A percentile compares a stretch with the other conserved stretches of the same genome.
Evolutionary conservation across 73 alveolate genomes (phyloP).

Genomic region (Paramecium pentaurelia): DNA sequence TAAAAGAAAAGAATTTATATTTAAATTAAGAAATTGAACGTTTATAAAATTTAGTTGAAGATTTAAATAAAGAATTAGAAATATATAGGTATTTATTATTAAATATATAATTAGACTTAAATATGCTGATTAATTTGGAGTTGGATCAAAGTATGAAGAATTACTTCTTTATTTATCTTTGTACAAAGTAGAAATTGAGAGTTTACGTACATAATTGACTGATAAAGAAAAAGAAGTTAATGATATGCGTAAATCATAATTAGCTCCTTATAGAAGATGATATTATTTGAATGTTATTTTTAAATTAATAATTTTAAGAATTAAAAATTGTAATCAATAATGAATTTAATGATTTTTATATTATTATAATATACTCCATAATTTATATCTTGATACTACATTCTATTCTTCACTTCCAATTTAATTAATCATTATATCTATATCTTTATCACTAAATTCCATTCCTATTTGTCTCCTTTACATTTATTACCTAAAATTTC

Average conservation of each 20-base stretch:
- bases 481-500: not conserved
- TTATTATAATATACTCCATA: not conserved
- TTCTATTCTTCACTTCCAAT: not conserved
- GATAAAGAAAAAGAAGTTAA: conserved; percentile 45
- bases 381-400: not conserved
- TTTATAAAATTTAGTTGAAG: not conserved
- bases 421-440: conserved; percentile 15
- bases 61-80: not conserved
- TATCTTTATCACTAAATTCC: not conserved
- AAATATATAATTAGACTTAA: not conserved
- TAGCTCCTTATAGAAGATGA: conserved; percentile 39
- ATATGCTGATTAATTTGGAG: conserved; percentile 47
- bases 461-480: not conserved
- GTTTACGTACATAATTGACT: not conserved
- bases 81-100: not conserved
- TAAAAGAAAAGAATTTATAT: not conserved
- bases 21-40: conserved; percentile 24
- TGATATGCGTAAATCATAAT: conserved; percentile 15
- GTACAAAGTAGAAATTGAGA: conserved; percentile 34
- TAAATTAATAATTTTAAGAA: not conserved
- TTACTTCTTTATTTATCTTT: not conserved
- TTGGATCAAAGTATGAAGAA: conserved; percentile 44
- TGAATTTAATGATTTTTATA: not conserved
- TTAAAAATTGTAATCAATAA: not conserved
- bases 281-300: not conserved